These are phyloP conservation scores for Pestalotiopsis sp. DNA, from an alignment of 2,329 filamentous ascomycete species.

Conservation along the genomic window DNA sequence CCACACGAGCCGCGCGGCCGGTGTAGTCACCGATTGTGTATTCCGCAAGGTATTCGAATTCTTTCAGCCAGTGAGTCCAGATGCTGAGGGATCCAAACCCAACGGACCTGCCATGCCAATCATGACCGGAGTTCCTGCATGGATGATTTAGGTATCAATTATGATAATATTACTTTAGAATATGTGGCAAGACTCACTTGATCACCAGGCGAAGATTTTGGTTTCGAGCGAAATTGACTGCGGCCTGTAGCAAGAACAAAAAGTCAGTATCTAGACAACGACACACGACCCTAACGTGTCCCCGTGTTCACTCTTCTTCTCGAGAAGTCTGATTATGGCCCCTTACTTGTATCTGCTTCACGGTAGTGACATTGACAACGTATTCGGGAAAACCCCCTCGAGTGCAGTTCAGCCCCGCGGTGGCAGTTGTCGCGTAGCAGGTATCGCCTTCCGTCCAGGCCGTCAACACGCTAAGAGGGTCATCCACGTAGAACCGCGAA, in stretches of 20 bases:
- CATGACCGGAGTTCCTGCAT: constrained; percentile 49
- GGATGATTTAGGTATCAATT: constrained; percentile 31
- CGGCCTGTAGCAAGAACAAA: constrained; percentile 13
- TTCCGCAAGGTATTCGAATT: constrained; percentile 38
- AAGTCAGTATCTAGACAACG: background rate
- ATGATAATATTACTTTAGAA: constrained; percentile 17
- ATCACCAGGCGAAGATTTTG: constrained; percentile 38
- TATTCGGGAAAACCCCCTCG: constrained; percentile 37
- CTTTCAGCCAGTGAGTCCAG: constrained; percentile 52
- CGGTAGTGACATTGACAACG: constrained; percentile 38
- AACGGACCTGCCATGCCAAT: constrained; percentile 48
- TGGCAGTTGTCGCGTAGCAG: constrained; percentile 26
- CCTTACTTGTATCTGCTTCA: constrained; percentile 35
- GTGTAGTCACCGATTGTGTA: constrained; percentile 32
- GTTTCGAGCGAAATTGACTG: constrained; percentile 36
- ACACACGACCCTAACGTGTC: too few relatives aligned
- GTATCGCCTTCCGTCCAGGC: constrained; percentile 37
- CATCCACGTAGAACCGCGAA: constrained; percentile 34
- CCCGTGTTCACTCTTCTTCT: too few relatives aligned
- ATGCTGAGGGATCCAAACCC: constrained; percentile 49
- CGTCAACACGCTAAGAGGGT: constrained; percentile 32
- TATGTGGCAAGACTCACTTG: constrained; percentile 29
- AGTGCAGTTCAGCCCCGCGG: constrained; percentile 32
- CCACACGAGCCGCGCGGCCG: constrained; percentile 39
- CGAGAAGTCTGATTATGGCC: background rate